phyloP scores from a whole-genome alignment of 345 rosid species.

The Ceriops zippeliana region DNA sequence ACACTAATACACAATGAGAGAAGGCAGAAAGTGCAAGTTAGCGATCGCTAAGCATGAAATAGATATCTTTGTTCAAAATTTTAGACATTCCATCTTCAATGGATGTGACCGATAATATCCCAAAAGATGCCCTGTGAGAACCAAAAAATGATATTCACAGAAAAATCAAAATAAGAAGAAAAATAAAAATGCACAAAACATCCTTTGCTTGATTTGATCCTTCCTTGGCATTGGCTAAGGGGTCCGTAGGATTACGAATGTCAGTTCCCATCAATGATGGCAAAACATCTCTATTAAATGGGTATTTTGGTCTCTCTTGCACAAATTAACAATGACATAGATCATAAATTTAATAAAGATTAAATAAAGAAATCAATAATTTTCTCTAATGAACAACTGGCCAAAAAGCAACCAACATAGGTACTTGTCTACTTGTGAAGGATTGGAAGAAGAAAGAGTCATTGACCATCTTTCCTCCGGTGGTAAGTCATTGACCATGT shows the following conservation, averaged over 20 bases:
- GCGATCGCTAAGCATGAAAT: background rate
- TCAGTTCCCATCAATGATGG: constrained; percentile 93
- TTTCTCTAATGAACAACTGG: background rate
- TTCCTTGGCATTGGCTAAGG: constrained; percentile 70
- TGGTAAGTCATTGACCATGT: too few species aligned
- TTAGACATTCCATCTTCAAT: background rate
- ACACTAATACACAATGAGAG: background rate
- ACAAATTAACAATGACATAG: constrained; percentile 7
- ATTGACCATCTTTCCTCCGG: too few species aligned
- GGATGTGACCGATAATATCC: background rate
- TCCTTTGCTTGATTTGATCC: constrained; percentile 93
- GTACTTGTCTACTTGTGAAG: background rate
- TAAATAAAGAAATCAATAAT: background rate
- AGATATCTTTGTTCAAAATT: background rate
- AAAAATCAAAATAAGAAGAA: background rate
- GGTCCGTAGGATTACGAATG: constrained; percentile 73
- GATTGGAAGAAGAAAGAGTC: too few species aligned
- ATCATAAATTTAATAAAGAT: too few species aligned
- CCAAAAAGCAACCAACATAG: background rate
- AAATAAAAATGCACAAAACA: constrained; percentile 20
- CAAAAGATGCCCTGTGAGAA: background rate
- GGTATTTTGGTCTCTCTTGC: constrained; percentile 61
- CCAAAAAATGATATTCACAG: background rate
- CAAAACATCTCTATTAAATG: constrained; percentile 79
- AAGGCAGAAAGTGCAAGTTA: background rate